These are phyloP conservation scores for Ailanthus altissimus DNA, from an alignment of 345 rosid species.

Conservation along the genomic window DNA sequence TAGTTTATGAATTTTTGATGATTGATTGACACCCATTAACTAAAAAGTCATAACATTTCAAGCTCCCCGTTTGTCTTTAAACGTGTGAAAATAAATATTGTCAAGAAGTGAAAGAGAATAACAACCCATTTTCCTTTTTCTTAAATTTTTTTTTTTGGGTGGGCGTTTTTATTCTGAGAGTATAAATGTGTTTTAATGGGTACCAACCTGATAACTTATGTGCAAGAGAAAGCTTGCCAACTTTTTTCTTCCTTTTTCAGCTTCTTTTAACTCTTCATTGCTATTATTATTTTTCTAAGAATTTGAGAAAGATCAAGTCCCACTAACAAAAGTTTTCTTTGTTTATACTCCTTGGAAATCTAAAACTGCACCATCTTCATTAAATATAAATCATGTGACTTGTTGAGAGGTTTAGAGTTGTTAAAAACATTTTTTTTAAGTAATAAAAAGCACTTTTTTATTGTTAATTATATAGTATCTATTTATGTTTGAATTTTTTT, in stretches of 20 bases:
- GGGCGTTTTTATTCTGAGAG: too few species aligned
- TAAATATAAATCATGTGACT: background rate
- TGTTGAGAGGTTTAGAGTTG: background rate
- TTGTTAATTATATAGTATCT: background rate
- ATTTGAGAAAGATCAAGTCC: slow-evolving; percentile 28
- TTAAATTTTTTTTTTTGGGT: background rate
- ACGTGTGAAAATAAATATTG: background rate
- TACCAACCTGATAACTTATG: slow-evolving; percentile 41
- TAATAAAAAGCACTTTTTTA: background rate
- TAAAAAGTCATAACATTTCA: slow-evolving; percentile 36
- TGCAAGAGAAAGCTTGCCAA: slow-evolving; percentile 42
- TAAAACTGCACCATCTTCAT: background rate
- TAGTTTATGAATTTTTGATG: slow-evolving; percentile 57
- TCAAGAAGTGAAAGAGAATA: slow-evolving; percentile 12
- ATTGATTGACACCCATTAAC: slow-evolving; percentile 63
- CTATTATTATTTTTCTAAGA: slow-evolving; percentile 39
- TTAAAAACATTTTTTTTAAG: background rate
- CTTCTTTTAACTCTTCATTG: slow-evolving; percentile 30
- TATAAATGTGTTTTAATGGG: background rate
- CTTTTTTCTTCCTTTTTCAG: slow-evolving; percentile 37
- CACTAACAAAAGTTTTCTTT: slow-evolving; percentile 33
- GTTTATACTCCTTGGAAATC: slow-evolving; percentile 29
- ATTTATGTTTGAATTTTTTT: background rate
- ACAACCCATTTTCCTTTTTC: background rate
- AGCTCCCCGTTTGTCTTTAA: slow-evolving; percentile 22